A percentile compares a stretch with the other conserved stretches of the same genome.
Evolutionary conservation across 108 stramenopile species (phyloP).

Genomic region (Cyclostephanos tholiformis): DNA sequence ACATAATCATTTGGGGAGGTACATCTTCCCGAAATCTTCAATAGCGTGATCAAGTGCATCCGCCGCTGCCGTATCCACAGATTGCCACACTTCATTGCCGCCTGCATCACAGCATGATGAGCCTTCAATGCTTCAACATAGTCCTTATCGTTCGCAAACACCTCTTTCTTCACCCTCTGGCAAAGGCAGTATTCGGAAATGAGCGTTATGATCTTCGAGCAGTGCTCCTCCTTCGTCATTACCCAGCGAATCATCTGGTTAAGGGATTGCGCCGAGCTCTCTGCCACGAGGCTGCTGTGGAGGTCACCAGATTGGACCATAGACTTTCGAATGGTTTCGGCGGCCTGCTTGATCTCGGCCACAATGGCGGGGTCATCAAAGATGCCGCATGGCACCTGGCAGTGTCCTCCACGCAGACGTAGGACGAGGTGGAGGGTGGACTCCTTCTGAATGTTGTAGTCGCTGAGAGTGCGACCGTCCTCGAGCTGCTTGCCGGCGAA

Average conservation of each 20-base stretch:
- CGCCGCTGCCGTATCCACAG: slow-evolving; percentile 60
- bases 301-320: slow-evolving; percentile 49
- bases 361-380: slow-evolving; percentile 94
- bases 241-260: slow-evolving; percentile 87
- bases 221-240: slow-evolving; percentile 80
- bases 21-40: slow-evolving; percentile 77
- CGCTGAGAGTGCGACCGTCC: slow-evolving; percentile 13
- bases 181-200: slow-evolving; percentile 79
- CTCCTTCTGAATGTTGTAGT: slow-evolving; percentile 62
- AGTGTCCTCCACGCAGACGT: slow-evolving; percentile 70
- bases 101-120: slow-evolving; percentile 79
- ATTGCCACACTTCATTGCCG: slow-evolving; percentile 82
- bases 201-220: slow-evolving; percentile 67
- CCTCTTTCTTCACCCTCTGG: slow-evolving; percentile 76
- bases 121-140: slow-evolving; percentile 75
- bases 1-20: slow-evolving; percentile 42
- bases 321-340: slow-evolving; percentile 35
- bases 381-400: slow-evolving; percentile 91
- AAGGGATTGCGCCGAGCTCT: slow-evolving; percentile 49
- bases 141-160: slow-evolving; percentile 62
- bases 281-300: slow-evolving; percentile 50
- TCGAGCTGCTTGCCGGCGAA: slow-evolving; percentile 20
- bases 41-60: slow-evolving; percentile 78
- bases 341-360: slow-evolving; percentile 51
- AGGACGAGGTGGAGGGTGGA: slow-evolving; percentile 86